These are phyloP conservation scores for Cryptococcus jaspeensis DNA, from an alignment of 1,284 basidiomycete species.

Conservation along the genomic window DNA sequence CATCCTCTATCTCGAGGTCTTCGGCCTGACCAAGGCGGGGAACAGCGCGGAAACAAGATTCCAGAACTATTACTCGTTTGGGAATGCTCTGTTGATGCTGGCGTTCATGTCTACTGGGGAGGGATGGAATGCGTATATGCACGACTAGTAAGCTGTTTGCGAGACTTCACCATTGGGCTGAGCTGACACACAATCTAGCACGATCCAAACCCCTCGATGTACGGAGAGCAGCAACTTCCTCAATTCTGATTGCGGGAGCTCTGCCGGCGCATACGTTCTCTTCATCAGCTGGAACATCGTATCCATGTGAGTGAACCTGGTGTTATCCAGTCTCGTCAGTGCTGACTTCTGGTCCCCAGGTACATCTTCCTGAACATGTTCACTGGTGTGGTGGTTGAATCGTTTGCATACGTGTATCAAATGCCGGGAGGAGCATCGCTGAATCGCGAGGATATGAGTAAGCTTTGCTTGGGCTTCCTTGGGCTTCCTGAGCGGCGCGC, in stretches of 20 bases:
- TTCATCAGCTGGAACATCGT: constrained; percentile 97
- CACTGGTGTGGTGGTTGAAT: constrained; percentile 93
- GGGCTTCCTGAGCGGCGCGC: not conserved
- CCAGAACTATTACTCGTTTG: constrained; percentile 80
- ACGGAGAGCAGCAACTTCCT: constrained; percentile 62
- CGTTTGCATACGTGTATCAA: constrained; percentile 95
- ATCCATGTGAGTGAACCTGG: constrained; percentile 75
- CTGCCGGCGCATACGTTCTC: constrained; percentile 77
- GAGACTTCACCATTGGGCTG: not conserved
- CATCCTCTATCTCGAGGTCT: constrained; percentile 87
- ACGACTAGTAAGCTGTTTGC: constrained; percentile 69
- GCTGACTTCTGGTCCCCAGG: constrained; percentile 51
- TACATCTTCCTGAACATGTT: constrained; percentile 96
- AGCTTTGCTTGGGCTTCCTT: constrained; percentile 17
- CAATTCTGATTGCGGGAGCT: constrained; percentile 86
- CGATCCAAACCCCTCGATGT: constrained; percentile 76
- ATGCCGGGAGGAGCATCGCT: constrained; percentile 75
- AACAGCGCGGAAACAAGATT: constrained; percentile 64
- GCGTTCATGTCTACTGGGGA: constrained; percentile 63
- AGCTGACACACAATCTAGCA: constrained; percentile 53
- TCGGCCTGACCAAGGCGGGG: constrained; percentile 86
- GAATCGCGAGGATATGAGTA: constrained; percentile 81
- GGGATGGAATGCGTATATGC: constrained; percentile 94
- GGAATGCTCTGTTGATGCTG: constrained; percentile 81
- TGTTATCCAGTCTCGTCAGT: not conserved